Evolutionary conservation across 108 stramenopile genomes (phyloP).

Genomic region (Skeletonema grethae): DNA sequence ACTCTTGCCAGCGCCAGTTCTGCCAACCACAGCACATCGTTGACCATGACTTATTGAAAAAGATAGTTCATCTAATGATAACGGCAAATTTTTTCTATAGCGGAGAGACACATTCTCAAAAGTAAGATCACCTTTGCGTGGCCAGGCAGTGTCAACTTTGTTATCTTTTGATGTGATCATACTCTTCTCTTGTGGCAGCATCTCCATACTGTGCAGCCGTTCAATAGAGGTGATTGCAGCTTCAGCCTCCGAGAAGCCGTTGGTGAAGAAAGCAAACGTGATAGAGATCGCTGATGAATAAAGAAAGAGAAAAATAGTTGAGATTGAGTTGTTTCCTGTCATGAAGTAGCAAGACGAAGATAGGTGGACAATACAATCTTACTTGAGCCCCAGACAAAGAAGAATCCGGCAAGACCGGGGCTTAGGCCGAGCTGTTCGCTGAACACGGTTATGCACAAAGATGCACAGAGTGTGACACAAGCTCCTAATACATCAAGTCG

Average conservation of each 20-base stretch:
- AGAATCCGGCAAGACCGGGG: slow-evolving; percentile 44
- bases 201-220: slow-evolving; percentile 68
- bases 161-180: slow-evolving; percentile 47
- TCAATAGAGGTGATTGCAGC: slow-evolving; percentile 75
- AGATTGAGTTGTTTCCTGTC: background rate
- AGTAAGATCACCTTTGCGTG: slow-evolving; percentile 44
- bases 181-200: slow-evolving; percentile 57
- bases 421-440: slow-evolving; percentile 43
- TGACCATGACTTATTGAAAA: slow-evolving; percentile 55
- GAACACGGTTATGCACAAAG: slow-evolving; percentile 50
- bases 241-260: slow-evolving; percentile 61
- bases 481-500: slow-evolving; percentile 77
- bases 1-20: slow-evolving; percentile 64
- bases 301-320: slow-evolving; percentile 51
- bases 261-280: slow-evolving; percentile 63
- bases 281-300: slow-evolving; percentile 64
- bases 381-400: slow-evolving; percentile 39
- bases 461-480: slow-evolving; percentile 50
- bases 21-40: slow-evolving; percentile 61
- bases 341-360: background rate
- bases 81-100: slow-evolving; percentile 60
- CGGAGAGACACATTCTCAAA: slow-evolving; percentile 61
- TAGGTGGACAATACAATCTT: slow-evolving; percentile 47
- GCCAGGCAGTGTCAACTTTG: slow-evolving; percentile 41
- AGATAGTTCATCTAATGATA: slow-evolving; percentile 58